Percentiles rank a stretch among this genome's conserved stretches.
These are phyloP conservation scores for Stenogyne calaminthoides DNA, from an alignment of 305 asterid species.

Conservation along the genomic window DNA sequence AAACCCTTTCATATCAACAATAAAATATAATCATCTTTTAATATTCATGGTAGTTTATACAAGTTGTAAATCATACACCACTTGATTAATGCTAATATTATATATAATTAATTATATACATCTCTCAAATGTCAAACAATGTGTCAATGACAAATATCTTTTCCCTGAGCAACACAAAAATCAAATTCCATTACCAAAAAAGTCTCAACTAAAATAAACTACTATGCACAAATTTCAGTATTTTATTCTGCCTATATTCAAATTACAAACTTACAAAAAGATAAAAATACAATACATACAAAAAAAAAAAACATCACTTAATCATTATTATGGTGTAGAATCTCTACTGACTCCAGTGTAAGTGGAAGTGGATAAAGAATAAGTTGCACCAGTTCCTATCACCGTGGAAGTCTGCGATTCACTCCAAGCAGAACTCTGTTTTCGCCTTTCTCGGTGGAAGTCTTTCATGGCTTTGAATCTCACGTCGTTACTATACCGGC, in stretches of 20 bases:
- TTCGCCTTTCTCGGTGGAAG: slow-evolving; percentile 54
- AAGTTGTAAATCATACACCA: too few relatives aligned
- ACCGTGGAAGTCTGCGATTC: slow-evolving; percentile 44
- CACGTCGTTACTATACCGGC: slow-evolving; percentile 54
- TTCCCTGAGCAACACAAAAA: background rate
- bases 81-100: too few relatives aligned
- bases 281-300: background rate
- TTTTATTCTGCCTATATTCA: background rate
- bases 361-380: slow-evolving; percentile 44
- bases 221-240: background rate
- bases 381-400: slow-evolving; percentile 42
- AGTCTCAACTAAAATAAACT: background rate
- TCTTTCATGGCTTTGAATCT: slow-evolving; percentile 80
- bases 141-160: too few relatives aligned
- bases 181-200: background rate
- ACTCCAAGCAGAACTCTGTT: slow-evolving; percentile 37
- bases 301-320: background rate
- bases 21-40: too few relatives aligned
- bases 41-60: too few relatives aligned
- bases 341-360: slow-evolving; percentile 31
- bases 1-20: too few relatives aligned
- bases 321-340: slow-evolving; percentile 21
- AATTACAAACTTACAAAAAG: background rate
- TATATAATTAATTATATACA: too few relatives aligned
- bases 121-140: too few relatives aligned